These are phyloP conservation scores for Fraxinus sp. DNA, from an alignment of 305 asterid species.

Conservation along the genomic window DNA sequence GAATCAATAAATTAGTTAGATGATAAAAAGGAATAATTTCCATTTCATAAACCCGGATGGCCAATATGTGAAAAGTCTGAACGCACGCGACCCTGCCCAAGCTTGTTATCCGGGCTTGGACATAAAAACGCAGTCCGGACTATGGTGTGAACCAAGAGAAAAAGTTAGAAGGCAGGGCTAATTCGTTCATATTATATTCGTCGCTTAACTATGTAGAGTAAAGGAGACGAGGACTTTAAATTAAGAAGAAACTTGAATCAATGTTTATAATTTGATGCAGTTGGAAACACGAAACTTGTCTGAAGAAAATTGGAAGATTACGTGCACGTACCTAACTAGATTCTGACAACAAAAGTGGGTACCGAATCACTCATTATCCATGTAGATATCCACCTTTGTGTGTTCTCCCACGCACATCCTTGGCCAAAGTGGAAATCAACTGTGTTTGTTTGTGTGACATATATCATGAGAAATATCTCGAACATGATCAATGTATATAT, in stretches of 20 bases:
- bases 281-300: neutral
- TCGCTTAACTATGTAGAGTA: neutral
- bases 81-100: neutral
- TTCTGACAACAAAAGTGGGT: neutral
- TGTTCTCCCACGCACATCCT: neutral
- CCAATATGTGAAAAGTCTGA: neutral
- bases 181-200: neutral
- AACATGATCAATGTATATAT: neutral
- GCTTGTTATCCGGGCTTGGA: neutral
- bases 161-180: neutral
- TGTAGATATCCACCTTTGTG: slow-evolving; percentile 25
- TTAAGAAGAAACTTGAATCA: neutral
- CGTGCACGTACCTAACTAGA: neutral
- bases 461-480: neutral
- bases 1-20: neutral
- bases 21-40: neutral
- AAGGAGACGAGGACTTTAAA: neutral
- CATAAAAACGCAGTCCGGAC: neutral
- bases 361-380: slow-evolving; percentile 24
- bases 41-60: neutral
- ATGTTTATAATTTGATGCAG: neutral
- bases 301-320: neutral
- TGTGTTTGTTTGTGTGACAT: neutral
- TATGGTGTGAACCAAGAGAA: neutral
- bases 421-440: neutral